Evolutionary conservation across 768 basidiomycete species (phyloP).

Genomic region (Lentinula raphanica): DNA sequence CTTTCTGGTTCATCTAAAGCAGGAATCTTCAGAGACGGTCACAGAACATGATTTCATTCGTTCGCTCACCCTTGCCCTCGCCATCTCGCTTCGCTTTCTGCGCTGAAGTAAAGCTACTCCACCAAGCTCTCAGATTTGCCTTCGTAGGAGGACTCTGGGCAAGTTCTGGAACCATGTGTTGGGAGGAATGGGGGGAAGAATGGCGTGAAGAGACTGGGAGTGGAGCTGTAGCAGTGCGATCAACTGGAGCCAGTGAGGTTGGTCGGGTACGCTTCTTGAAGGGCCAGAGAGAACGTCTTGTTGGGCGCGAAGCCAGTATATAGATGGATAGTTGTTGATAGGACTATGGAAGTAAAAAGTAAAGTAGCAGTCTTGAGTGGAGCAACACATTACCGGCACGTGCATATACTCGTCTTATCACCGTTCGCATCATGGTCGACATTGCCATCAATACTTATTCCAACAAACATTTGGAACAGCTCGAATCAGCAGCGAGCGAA

Average conservation of each 20-base stretch:
- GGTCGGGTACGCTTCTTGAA: constrained; percentile 1
- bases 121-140: constrained; percentile 74
- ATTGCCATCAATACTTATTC: no score
- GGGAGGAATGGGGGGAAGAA: background rate
- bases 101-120: constrained; percentile 66
- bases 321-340: background rate
- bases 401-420: background rate
- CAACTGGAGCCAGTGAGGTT: background rate
- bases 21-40: background rate
- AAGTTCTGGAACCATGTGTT: constrained; percentile 9
- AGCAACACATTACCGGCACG: background rate
- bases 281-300: constrained; percentile 8
- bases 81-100: constrained; percentile 58
- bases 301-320: constrained; percentile 9
- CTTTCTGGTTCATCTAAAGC: constrained; percentile 29
- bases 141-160: constrained; percentile 36
- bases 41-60: background rate
- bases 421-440: no score
- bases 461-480: no score
- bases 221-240: constrained; percentile 1
- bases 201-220: background rate
- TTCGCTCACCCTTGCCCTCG: constrained; percentile 37
- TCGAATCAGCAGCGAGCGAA: no score
- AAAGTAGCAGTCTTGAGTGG: background rate
- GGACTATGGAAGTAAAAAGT: background rate